Evolutionary conservation across 1,284 basidiomycete species (phyloP).

Genomic region (Ustilago loliicola): DNA sequence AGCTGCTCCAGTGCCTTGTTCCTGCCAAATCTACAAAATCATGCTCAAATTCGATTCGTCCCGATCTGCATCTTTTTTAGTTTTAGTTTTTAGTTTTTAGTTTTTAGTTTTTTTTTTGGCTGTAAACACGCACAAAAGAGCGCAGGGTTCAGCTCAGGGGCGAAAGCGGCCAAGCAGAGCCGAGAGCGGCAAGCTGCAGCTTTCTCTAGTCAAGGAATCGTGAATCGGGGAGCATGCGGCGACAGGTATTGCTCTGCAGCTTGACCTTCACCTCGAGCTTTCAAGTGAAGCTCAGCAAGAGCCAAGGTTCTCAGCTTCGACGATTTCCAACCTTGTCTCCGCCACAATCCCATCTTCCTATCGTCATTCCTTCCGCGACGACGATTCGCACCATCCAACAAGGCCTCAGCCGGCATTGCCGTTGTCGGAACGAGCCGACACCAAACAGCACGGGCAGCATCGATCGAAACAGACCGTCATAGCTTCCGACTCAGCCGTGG

Average conservation of each 20-base stretch:
- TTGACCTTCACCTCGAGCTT: neutral
- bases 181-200: slow-evolving; percentile 5
- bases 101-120: neutral
- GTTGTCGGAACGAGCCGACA: neutral
- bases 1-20: slow-evolving; percentile 12
- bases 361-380: neutral
- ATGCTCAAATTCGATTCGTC: slow-evolving; percentile 1
- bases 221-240: neutral
- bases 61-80: slow-evolving; percentile 3
- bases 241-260: neutral
- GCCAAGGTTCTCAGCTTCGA: too few species aligned
- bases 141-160: slow-evolving; percentile 34
- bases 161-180: slow-evolving; percentile 4
- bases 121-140: slow-evolving; percentile 11
- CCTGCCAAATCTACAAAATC: neutral
- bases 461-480: neutral
- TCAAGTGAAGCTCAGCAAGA: neutral
- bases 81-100: too few species aligned
- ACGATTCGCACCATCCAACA: neutral
- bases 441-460: neutral
- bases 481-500: neutral
- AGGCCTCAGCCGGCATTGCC: neutral
- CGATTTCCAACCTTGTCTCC: neutral
- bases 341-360: neutral
- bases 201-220: neutral